Percentiles rank a stretch among this genome's conserved stretches.
phyloP scores from a whole-genome alignment of 257 asterid genomes.

The Nicotiana tomentosiformis region DNA sequence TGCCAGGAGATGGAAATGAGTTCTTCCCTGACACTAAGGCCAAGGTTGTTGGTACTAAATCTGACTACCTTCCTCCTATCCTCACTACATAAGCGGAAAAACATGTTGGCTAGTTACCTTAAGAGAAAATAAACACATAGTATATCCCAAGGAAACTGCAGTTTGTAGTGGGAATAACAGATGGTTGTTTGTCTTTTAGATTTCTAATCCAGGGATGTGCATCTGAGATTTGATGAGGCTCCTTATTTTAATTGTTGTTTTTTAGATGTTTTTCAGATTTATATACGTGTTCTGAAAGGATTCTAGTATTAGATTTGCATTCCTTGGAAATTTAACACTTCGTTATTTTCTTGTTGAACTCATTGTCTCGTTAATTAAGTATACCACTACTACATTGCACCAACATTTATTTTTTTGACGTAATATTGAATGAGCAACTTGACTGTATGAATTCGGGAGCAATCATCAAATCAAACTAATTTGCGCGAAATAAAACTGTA shows the following conservation, averaged over 20 bases:
- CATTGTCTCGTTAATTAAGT: background rate
- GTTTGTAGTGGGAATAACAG: background rate
- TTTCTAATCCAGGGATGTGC: background rate
- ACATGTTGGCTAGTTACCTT: background rate
- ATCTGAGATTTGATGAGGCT: background rate
- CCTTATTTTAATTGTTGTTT: background rate
- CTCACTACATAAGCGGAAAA: conserved; percentile 45
- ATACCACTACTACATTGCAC: background rate
- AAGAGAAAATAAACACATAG: background rate
- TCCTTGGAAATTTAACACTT: background rate
- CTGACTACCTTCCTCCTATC: conserved; percentile 74
- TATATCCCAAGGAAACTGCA: background rate
- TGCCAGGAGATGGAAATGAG: conserved; percentile 55
- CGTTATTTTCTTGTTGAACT: background rate
- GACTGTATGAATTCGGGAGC: background rate
- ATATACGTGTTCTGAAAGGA: background rate
- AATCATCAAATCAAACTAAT: background rate
- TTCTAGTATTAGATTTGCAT: background rate
- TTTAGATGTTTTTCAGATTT: background rate
- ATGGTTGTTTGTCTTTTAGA: background rate
- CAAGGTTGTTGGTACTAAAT: conserved; percentile 50
- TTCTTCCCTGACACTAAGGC: conserved; percentile 80
- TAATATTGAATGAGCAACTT: background rate
- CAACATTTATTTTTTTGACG: too few relatives aligned
- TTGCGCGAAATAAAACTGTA: background rate